Conservation (phyloP, 2,329 filamentous ascomycete genomes). For the Verticillium klebahnii region DNA sequence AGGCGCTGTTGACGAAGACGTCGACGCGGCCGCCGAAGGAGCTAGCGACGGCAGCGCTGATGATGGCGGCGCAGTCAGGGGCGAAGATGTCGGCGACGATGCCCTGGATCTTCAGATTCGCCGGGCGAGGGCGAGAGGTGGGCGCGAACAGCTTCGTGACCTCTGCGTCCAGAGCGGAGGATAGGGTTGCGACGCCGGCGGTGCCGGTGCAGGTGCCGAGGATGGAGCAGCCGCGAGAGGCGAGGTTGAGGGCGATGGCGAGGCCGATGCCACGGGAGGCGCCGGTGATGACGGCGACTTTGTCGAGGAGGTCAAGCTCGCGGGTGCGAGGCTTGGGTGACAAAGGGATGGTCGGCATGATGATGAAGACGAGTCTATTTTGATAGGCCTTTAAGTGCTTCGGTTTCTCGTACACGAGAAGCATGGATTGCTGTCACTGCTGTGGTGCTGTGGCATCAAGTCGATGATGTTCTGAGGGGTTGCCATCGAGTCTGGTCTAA, state of each 20-base stretch:
- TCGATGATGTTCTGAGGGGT: too few species aligned
- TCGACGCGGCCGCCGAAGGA: slow-evolving; percentile 21
- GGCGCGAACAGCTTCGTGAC: slow-evolving; percentile 14
- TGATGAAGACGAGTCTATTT: rapidly evolving
- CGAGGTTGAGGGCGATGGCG: slow-evolving; percentile 21
- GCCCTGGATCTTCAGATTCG: slow-evolving; percentile 18
- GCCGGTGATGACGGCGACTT: slow-evolving; percentile 58
- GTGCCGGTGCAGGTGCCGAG: slow-evolving; percentile 25
- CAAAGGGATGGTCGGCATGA: not conserved
- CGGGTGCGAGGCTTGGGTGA: not conserved
- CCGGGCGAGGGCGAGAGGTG: slow-evolving; percentile 8
- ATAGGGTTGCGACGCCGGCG: slow-evolving; percentile 14
- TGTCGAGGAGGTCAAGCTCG: slow-evolving; percentile 29
- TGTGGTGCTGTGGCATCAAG: too few species aligned
- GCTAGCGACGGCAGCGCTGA: slow-evolving; percentile 18
- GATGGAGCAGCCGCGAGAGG: slow-evolving; percentile 21
- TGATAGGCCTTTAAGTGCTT: too few species aligned
- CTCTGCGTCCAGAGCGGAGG: slow-evolving; percentile 14
- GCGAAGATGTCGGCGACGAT: slow-evolving; percentile 24
- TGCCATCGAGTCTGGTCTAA: too few species aligned
- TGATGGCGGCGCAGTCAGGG: slow-evolving; percentile 16
- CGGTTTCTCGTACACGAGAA: too few species aligned
- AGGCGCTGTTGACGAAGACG: slow-evolving; percentile 28
- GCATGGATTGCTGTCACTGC: too few species aligned
- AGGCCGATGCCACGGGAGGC: slow-evolving; percentile 42